These are phyloP conservation scores for Amanita molliuscula DNA, from an alignment of 768 basidiomycete species.

Conservation along the genomic window DNA sequence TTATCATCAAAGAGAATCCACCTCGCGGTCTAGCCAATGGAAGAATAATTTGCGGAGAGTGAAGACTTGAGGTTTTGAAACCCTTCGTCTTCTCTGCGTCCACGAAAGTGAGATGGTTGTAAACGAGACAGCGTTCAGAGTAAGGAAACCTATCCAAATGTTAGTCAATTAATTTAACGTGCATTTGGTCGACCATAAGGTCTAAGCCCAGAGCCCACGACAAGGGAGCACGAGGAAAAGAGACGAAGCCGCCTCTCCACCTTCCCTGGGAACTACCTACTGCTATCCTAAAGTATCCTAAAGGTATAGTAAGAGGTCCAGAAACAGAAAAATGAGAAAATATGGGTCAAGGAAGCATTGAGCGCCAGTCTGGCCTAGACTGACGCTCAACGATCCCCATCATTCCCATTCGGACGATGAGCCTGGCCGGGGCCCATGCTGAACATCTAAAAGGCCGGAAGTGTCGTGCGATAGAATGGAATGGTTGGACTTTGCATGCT, in stretches of 20 bases:
- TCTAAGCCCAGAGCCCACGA: not conserved
- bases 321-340: not conserved
- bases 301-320: not conserved
- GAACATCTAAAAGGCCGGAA: not conserved
- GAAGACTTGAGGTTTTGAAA: too few species aligned
- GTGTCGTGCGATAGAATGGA: not conserved
- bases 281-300: not conserved
- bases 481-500: not conserved
- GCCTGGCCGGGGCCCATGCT: not conserved
- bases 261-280: not conserved
- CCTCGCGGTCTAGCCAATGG: too few species aligned
- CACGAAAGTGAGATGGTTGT: too few species aligned
- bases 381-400: not conserved
- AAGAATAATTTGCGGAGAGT: too few species aligned
- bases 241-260: not conserved
- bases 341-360: not conserved
- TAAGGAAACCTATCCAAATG: not conserved
- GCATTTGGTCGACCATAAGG: not conserved
- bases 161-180: not conserved
- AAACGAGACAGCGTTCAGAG: not conserved
- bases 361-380: not conserved
- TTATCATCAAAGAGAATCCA: too few species aligned
- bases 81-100: too few species aligned
- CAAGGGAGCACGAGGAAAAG: not conserved
- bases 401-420: not conserved